Conservation (phyloP, 805 yeast genomes). For the Candida chilensis region DNA sequence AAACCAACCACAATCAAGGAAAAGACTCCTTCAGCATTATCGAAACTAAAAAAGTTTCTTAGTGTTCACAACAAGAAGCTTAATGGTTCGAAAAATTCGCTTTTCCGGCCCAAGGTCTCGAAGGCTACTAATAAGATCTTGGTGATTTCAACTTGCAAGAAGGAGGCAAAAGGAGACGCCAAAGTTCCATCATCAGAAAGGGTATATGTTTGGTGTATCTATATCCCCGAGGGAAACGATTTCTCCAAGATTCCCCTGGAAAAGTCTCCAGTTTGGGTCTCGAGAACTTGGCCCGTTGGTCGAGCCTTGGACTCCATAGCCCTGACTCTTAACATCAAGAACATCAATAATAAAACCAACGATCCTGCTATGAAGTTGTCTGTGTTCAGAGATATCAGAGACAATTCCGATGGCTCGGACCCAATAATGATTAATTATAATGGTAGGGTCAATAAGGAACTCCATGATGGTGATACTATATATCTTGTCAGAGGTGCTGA, state of each 20-base stretch:
- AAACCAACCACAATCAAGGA: constrained; percentile 19
- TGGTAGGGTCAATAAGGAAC: constrained; percentile 25
- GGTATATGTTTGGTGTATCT: constrained; percentile 38
- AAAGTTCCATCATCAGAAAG: constrained; percentile 33
- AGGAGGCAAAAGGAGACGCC: constrained; percentile 42
- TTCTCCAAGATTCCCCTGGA: constrained; percentile 14
- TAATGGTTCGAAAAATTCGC: constrained; percentile 2
- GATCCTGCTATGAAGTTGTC: constrained; percentile 32
- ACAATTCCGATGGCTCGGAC: constrained; percentile 9
- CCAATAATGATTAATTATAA: constrained; percentile 18
- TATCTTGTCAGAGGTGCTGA: constrained; percentile 43
- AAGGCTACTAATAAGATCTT: constrained; percentile 14
- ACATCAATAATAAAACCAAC: constrained; percentile 36
- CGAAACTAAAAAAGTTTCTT: constrained; percentile 9
- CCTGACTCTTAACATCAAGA: constrained; percentile 33
- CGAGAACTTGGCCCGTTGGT: constrained; percentile 53
- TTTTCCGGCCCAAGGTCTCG: constrained; percentile 2
- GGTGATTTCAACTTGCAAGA: constrained; percentile 28
- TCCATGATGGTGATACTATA: constrained; percentile 40
- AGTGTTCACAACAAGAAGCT: constrained; percentile 2
- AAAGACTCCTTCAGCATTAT: constrained; percentile 1
- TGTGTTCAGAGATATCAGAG: constrained; percentile 27
- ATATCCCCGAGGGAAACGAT: constrained; percentile 17
- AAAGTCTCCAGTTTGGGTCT: constrained; percentile 31
- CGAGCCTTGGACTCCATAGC: constrained; percentile 46